Evolutionary conservation across 2,329 filamentous ascomycete genomes (phyloP).

Genomic region (Paraconiothyrium sp.): DNA sequence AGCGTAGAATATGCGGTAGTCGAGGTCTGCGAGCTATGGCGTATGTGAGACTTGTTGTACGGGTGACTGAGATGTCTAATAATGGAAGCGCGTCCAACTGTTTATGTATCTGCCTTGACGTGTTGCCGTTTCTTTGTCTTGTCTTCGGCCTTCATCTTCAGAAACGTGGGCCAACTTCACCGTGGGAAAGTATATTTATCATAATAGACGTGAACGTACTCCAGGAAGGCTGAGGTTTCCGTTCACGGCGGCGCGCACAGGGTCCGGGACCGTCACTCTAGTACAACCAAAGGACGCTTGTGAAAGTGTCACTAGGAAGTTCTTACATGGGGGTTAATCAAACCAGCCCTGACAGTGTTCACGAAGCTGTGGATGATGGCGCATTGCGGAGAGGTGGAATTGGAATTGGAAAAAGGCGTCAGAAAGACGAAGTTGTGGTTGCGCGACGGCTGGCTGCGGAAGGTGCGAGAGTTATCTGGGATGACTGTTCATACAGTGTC

Average conservation of each 20-base stretch:
- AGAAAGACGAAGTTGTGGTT: background rate
- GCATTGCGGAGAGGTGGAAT: too few species aligned
- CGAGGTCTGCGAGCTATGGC: background rate
- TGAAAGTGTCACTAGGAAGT: background rate
- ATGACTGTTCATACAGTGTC: background rate
- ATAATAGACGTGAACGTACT: background rate
- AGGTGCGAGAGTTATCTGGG: background rate
- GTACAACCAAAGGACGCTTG: background rate
- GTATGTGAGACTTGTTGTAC: background rate
- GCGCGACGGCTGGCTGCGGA: background rate
- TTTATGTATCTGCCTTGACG: background rate
- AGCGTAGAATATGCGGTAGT: background rate
- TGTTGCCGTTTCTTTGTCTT: constrained; percentile 4
- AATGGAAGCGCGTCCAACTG: background rate
- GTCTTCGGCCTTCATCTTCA: background rate
- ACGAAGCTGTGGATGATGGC: too few species aligned
- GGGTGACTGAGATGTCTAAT: background rate
- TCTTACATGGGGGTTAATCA: background rate
- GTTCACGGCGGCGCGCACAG: constrained; percentile 1
- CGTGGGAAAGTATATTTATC: background rate
- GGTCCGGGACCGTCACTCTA: background rate
- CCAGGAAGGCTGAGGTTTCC: background rate
- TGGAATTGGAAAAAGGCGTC: too few species aligned
- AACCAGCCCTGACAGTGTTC: background rate
- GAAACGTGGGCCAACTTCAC: background rate